Evolutionary conservation across 805 yeast species (phyloP).

Genomic region (Ogataea dorogensis): DNA sequence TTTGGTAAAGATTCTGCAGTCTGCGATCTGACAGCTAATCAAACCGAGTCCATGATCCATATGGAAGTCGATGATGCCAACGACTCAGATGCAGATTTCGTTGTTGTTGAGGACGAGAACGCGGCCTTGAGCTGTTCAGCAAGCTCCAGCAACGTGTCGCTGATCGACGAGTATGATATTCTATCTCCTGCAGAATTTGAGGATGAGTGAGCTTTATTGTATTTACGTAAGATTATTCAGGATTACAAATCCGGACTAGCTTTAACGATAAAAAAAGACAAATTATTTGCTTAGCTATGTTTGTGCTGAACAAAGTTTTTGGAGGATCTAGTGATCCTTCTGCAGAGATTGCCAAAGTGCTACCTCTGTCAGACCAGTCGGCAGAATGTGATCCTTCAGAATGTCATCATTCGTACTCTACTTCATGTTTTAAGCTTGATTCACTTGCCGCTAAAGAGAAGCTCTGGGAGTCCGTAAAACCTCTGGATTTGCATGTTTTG

Average conservation of each 20-base stretch:
- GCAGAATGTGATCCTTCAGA: slow-evolving; percentile 48
- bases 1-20: background rate
- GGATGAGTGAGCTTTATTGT: slow-evolving; percentile 2
- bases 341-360: slow-evolving; percentile 34
- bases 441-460: slow-evolving; percentile 29
- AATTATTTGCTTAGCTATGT: slow-evolving; percentile 16
- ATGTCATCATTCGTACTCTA: slow-evolving; percentile 39
- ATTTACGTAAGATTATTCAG: slow-evolving; percentile 2
- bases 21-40: background rate
- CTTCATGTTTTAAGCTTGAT: slow-evolving; percentile 39
- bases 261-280: too few species aligned
- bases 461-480: slow-evolving; percentile 70
- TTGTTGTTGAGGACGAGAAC: slow-evolving; percentile 3
- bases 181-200: slow-evolving; percentile 25
- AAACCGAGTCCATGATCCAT: background rate
- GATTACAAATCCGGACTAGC: too few species aligned
- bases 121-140: slow-evolving; percentile 1
- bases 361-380: slow-evolving; percentile 49
- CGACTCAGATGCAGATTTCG: slow-evolving; percentile 1
- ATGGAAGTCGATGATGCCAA: slow-evolving; percentile 3
- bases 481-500: slow-evolving; percentile 68
- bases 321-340: slow-evolving; percentile 14
- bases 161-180: slow-evolving; percentile 17
- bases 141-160: slow-evolving; percentile 1
- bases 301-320: slow-evolving; percentile 19